phyloP scores from a whole-genome alignment of 116 monocot genomes.

The Posidonia oceanica region DNA sequence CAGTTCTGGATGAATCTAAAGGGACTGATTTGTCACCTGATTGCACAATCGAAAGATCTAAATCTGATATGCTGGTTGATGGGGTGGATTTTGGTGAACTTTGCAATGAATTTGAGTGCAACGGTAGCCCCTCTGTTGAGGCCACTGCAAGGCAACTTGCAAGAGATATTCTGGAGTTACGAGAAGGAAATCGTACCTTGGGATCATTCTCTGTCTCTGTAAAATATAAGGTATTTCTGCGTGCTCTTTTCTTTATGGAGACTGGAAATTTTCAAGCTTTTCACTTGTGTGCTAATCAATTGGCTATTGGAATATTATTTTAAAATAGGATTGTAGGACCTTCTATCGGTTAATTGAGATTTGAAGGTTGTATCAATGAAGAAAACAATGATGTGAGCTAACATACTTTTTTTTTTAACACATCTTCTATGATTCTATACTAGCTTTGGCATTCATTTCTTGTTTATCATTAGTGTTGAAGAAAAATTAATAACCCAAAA shows the following conservation, averaged over 20 bases:
- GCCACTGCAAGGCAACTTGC: slow-evolving; percentile 74
- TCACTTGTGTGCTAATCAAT: too few relatives aligned
- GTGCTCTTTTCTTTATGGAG: neutral
- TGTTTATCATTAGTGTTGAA: too few relatives aligned
- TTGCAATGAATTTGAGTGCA: slow-evolving; percentile 92
- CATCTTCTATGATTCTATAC: neutral
- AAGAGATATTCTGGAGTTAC: slow-evolving; percentile 70
- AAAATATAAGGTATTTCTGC: slow-evolving; percentile 72
- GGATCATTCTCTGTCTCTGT: slow-evolving; percentile 53
- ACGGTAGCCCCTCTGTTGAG: slow-evolving; percentile 86
- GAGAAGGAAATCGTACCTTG: slow-evolving; percentile 74
- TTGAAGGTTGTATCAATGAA: too few relatives aligned
- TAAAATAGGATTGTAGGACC: too few relatives aligned
- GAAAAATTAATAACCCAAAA: too few relatives aligned
- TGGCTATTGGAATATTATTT: too few relatives aligned
- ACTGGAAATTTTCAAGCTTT: too few relatives aligned
- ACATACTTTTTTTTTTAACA: neutral
- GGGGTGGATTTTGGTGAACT: slow-evolving; percentile 75
- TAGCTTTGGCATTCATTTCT: neutral
- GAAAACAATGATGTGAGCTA: too few relatives aligned
- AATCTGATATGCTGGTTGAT: slow-evolving; percentile 62
- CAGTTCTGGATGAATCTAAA: slow-evolving; percentile 53
- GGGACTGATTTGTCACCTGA: slow-evolving; percentile 27
- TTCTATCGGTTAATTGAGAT: too few relatives aligned
- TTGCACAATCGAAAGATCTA: slow-evolving; percentile 27